Evolutionary conservation across 352 stramenopile genomes (phyloP).

Genomic region (Phytophthora brassicae): DNA sequence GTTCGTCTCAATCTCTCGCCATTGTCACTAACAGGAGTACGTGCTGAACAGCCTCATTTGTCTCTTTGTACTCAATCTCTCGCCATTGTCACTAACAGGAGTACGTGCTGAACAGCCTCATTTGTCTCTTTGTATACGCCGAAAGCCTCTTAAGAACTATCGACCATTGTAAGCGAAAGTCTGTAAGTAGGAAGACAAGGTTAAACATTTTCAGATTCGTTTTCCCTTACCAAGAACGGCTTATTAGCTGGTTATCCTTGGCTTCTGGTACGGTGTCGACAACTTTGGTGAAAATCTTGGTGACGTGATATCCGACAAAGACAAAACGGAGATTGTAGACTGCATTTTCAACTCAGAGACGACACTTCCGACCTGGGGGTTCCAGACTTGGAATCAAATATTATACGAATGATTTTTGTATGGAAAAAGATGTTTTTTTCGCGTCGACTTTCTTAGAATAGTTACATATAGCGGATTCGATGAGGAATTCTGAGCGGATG

Average conservation of each 20-base stretch:
- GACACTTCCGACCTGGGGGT: slow-evolving; percentile 9
- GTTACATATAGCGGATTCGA: too few relatives aligned
- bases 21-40: slow-evolving; percentile 16
- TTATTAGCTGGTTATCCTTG: not conserved
- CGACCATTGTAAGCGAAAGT: not conserved
- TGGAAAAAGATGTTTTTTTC: too few relatives aligned
- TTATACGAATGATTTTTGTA: too few relatives aligned
- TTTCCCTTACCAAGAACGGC: not conserved
- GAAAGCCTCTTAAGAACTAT: not conserved
- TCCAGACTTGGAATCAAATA: too few relatives aligned
- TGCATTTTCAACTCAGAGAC: slow-evolving; percentile 7
- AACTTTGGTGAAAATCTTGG: not conserved
- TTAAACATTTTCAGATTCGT: not conserved
- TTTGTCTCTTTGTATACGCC: slow-evolving; percentile 7
- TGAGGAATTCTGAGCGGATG: too few relatives aligned
- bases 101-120: slow-evolving; percentile 18
- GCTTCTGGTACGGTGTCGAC: not conserved
- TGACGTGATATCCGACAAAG: not conserved
- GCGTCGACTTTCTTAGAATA: too few relatives aligned
- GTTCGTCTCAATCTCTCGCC: slow-evolving; percentile 49
- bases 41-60: slow-evolving; percentile 10
- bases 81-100: slow-evolving; percentile 19
- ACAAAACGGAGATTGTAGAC: not conserved
- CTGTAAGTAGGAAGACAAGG: not conserved
- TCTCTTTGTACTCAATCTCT: slow-evolving; percentile 40